These are phyloP conservation scores for Yarrowia bubula DNA, from an alignment of 805 yeast genomes.

Conservation along the genomic window DNA sequence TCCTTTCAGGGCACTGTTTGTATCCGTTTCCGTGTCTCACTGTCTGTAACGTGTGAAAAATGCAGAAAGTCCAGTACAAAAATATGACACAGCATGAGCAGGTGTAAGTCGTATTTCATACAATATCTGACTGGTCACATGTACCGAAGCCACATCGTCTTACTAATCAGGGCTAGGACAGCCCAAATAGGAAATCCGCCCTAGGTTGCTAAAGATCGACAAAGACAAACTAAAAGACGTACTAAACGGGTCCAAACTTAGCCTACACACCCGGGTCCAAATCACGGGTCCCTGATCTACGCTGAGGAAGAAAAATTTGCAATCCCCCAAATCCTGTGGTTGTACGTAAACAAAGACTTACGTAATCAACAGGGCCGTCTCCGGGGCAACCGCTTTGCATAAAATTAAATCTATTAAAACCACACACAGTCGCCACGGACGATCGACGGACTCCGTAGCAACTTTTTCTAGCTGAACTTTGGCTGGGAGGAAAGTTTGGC, in stretches of 20 bases:
- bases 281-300: slow-evolving; percentile 17
- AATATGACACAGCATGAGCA: too few species aligned
- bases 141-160: neutral
- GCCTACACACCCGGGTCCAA: neutral
- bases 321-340: too few species aligned
- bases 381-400: too few species aligned
- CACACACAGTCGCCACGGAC: neutral
- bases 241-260: neutral
- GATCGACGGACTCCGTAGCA: slow-evolving; percentile 2
- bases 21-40: too few species aligned
- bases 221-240: neutral
- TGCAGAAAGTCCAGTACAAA: too few species aligned
- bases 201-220: slow-evolving; percentile 13
- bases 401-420: too few species aligned
- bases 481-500: too few species aligned
- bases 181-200: neutral
- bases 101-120: too few species aligned
- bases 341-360: neutral
- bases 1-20: too few species aligned
- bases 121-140: too few species aligned
- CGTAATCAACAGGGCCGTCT: too few species aligned
- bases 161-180: slow-evolving; percentile 4
- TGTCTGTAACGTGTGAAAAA: too few species aligned
- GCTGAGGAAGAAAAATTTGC: neutral
- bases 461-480: neutral